Evolutionary conservation across 495 filamentous ascomycete species (phyloP), one percentile per base, ranked within the genome.

Genomic region (Mycothermus thermophilus): DNA sequence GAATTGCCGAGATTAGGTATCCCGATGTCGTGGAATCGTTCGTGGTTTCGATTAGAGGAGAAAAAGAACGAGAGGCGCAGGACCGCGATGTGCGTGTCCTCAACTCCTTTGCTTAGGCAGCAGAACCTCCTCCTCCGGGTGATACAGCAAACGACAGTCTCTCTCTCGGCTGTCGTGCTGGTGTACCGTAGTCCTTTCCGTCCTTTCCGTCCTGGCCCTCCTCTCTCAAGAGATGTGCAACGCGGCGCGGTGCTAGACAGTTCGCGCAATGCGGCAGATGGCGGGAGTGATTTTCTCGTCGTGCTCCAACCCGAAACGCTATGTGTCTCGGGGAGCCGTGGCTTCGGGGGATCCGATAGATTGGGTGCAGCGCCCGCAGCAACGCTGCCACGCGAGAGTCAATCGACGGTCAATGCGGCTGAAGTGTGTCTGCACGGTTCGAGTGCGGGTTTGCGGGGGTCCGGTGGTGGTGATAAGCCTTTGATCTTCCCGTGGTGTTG

Each of bases 221-320:
- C n/a, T n/a, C n/a, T n/a, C n/a, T n/a, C n/a, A n/a, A n/a, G n/a
- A n/a, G n/a, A n/a, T n/a, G n/a, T n/a, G n/a, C n/a, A n/a, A n/a
- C n/a, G n/a, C n/a, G n/a, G n/a, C n/a, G n/a, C n/a, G n/a, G n/a
- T n/a, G n/a, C n/a, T n/a, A n/a, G n/a, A n/a, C n/a, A n/a, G n/a
- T n/a, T n/a, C n/a, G n/a, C n/a, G n/a, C n/a, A n/a, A n/a, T n/a
- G n/a, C n/a, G n/a, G 17, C 31, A 24, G 11, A 31, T 34, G n/a
- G n/a, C n/a, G n/a, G 31, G 38, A 40, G 16, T 26, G 32, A 33
- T 16, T 25, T 40, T 8, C 18, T 40, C 13, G 30, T 18, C 18
- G 31, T 34, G 38, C 20, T 18, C 30, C 30, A 15, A 34, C 30
- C 30, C 35, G 42, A 54, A 50, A 50, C 47, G 28, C 32, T 32